These are phyloP conservation scores for Nidularia pulvinata DNA, from an alignment of 768 basidiomycete species.

Conservation along the genomic window DNA sequence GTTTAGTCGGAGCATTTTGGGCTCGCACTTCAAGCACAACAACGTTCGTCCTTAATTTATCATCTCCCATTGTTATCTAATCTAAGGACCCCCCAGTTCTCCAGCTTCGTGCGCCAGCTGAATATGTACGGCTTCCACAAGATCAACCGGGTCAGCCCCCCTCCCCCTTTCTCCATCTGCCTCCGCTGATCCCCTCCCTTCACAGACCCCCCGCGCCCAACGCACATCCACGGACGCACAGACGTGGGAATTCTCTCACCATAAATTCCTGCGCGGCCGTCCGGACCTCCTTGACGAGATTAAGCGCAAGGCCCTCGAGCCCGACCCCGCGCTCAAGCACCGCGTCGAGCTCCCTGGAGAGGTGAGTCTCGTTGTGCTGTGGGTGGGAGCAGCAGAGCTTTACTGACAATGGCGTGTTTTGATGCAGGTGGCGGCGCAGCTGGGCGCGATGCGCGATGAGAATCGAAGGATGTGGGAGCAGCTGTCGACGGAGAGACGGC, in stretches of 20 bases:
- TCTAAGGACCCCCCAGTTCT: conserved; percentile 53
- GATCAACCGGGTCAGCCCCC: conserved; percentile 72
- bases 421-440: conserved; percentile 55
- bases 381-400: conserved; percentile 8
- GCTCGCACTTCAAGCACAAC: conserved; percentile 90
- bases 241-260: conserved; percentile 89
- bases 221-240: conserved; percentile 80
- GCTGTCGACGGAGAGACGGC: conserved; percentile 53
- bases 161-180: not conserved
- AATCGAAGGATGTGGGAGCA: conserved; percentile 62
- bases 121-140: conserved; percentile 99
- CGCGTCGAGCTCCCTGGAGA: conserved; percentile 84
- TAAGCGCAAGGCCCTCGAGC: conserved; percentile 83
- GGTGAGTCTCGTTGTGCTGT: conserved; percentile 34
- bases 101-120: conserved; percentile 91
- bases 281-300: conserved; percentile 85
- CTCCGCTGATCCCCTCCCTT: conserved; percentile 2
- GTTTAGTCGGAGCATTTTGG: conserved; percentile 83
- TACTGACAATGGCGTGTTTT: conserved; percentile 11
- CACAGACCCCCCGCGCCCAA: conserved; percentile 79
- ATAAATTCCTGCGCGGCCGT: conserved; percentile 80
- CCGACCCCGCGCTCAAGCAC: conserved; percentile 69
- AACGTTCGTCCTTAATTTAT: conserved; percentile 50
- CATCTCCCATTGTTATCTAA: conserved; percentile 3
- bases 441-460: conserved; percentile 72